Conservation (phyloP, 2,329 filamentous ascomycete genomes). For the Diaporthe helianthi region DNA sequence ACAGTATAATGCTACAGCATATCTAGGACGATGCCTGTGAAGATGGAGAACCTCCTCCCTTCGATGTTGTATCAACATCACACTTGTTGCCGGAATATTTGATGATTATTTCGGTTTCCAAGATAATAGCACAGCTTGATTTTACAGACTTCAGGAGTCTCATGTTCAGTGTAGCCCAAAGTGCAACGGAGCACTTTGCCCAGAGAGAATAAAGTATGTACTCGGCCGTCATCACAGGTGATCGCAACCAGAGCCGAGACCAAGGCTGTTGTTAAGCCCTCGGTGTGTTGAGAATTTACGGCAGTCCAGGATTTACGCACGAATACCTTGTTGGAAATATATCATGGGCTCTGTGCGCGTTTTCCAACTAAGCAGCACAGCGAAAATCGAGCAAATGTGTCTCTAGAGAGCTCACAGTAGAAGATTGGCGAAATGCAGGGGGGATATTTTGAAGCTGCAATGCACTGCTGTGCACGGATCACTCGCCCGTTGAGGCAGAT, state of each 20-base stretch:
- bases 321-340: neutral
- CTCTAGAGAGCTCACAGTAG: neutral
- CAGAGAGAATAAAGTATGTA: neutral
- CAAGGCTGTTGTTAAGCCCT: neutral
- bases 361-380: neutral
- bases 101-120: neutral
- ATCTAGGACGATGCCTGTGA: no score
- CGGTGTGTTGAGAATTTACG: neutral
- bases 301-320: neutral
- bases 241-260: neutral
- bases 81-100: neutral
- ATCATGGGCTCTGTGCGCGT: constrained; percentile 4
- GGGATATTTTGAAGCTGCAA: neutral
- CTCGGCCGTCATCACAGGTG: neutral
- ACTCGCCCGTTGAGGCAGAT: neutral
- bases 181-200: neutral
- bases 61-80: neutral
- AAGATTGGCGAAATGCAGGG: neutral
- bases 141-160: no score
- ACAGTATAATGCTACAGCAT: no score
- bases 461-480: neutral
- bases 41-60: no score
- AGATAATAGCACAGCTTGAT: neutral
- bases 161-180: neutral
- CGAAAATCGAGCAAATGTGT: neutral